Percentiles rank a stretch among this genome's conserved stretches.
Evolutionary conservation across 306 rosid genomes (phyloP).

Genomic region (Luffa aegyptiaca): DNA sequence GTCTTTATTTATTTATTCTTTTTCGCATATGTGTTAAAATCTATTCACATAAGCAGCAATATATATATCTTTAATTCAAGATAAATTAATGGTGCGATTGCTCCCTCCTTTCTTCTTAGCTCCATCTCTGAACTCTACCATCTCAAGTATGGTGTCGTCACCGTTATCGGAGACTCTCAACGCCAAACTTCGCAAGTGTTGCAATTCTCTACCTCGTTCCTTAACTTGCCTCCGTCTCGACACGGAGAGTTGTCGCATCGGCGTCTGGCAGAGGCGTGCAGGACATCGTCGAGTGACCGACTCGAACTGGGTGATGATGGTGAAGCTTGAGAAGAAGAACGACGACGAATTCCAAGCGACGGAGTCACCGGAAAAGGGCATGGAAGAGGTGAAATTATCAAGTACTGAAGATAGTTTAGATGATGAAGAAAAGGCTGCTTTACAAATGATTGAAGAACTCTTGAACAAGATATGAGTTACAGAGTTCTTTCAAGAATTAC

Average conservation of each 20-base stretch:
- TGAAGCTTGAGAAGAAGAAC: conserved; percentile 33
- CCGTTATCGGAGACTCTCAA: conserved; percentile 34
- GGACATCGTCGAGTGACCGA: conserved; percentile 38
- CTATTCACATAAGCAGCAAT: too few species aligned
- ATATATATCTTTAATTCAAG: too few species aligned
- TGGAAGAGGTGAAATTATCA: neutral
- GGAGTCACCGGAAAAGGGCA: neutral
- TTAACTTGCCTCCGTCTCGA: conserved; percentile 79
- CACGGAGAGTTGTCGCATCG: conserved; percentile 62
- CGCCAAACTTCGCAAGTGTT: conserved; percentile 54
- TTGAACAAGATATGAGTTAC: conserved; percentile 32
- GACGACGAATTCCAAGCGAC: neutral
- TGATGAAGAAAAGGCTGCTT: conserved; percentile 16
- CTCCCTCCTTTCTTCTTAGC: neutral
- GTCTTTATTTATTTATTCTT: too few species aligned
- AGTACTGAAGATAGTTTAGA: neutral
- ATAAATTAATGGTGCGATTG: neutral
- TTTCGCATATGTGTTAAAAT: too few species aligned
- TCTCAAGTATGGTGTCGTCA: neutral
- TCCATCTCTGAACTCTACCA: neutral
- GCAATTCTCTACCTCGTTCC: conserved; percentile 60
- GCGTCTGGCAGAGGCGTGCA: conserved; percentile 70
- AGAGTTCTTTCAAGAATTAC: neutral
- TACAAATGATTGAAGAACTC: conserved; percentile 84
- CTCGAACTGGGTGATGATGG: conserved; percentile 82